Evolutionary conservation across 768 basidiomycete species (phyloP), one percentile per base, ranked within the genome.

Genomic region (Pilatotrama ljubarskyi): DNA sequence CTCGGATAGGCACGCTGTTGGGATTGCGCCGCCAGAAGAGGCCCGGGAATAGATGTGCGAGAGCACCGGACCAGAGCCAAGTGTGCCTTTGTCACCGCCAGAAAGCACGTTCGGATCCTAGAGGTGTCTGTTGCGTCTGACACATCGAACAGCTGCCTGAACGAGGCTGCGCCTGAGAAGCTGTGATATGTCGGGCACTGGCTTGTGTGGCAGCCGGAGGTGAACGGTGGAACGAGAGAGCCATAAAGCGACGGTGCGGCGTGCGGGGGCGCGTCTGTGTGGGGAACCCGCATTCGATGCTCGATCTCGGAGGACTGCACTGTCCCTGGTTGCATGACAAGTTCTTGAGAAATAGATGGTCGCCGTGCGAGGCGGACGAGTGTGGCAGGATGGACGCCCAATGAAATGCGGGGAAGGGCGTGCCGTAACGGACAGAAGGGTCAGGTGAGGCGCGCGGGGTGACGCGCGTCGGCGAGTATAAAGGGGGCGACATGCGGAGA

Each of bases 391-490:
- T 48, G 51, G 3, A 47, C 22, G 44, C 47, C 50, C 35, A 29
- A 11, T 42, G 24, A 38, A 36, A 53, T 49, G 56, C 56, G 56
- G 56, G 55, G 55, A 63, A 54, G 42, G 18, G 22, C 35, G 38
- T 62, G 61, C 61, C 55, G 61, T 62, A 56, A 61, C 49, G 55
- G 55, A 52, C 24, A 40, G 44, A 35, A 35, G 25, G 43, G 61
- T 63, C 61, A 63, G 56, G 36, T 63, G 61, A 58, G 52, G 8
- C 24, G 25, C 36, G 50, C 46, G 48, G 11, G 38, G 47, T 40
- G 48, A 38, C 55, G 61, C 61, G 51, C 52, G 47, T 40, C 38
- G 56, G 52, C 43, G 40, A 37, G 61, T 54, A 58, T 63, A 50
- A 54, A 48, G 48, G 13, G 44, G 18, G 44, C 24, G 29, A 9